Conservation (phyloP, 305 asterid species). For the Fraxinus latifolia region DNA sequence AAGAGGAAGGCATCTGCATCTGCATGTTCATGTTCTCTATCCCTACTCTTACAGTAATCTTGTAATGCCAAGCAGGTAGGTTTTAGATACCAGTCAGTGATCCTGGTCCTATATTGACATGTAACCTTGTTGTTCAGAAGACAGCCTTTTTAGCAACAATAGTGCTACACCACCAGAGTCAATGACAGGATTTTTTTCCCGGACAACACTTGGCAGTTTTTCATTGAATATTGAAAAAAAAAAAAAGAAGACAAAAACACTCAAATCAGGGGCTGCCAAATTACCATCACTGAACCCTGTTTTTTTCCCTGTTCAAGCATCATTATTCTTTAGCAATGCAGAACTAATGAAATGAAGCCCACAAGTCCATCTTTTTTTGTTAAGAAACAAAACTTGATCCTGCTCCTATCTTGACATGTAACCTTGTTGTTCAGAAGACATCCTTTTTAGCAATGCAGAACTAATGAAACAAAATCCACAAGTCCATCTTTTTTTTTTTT, state of each 20-base stretch:
- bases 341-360: not conserved
- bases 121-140: not conserved
- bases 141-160: not conserved
- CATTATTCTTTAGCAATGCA: not conserved
- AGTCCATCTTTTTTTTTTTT: not conserved
- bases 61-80: not conserved
- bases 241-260: too few relatives aligned
- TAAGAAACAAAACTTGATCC: not conserved
- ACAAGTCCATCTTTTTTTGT: not conserved
- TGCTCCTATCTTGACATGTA: not conserved
- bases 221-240: too few relatives aligned
- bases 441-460: not conserved
- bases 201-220: too few relatives aligned
- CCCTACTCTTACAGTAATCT: not conserved
- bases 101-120: not conserved
- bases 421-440: not conserved
- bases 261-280: too few relatives aligned
- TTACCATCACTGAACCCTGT: too few relatives aligned
- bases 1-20: not conserved
- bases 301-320: too few relatives aligned
- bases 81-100: not conserved
- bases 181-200: too few relatives aligned
- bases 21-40: not conserved
- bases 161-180: too few relatives aligned
- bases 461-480: not conserved